Conservation (phyloP, 2,329 filamentous ascomycete genomes). For the Alternaria infectoria region DNA sequence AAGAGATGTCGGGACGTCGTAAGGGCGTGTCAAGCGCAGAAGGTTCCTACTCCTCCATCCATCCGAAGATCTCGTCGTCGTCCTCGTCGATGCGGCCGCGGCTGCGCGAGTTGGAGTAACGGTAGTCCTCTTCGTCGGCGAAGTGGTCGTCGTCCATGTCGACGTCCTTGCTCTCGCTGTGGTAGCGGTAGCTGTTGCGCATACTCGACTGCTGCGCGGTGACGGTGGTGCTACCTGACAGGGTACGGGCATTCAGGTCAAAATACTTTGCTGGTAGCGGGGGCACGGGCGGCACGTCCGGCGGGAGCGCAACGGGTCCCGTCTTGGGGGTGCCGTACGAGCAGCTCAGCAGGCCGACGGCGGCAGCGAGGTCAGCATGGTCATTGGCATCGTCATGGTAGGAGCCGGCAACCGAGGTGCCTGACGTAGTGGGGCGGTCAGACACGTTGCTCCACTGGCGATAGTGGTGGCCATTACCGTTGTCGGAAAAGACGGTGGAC, state of each 20-base stretch:
- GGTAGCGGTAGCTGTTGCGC: conserved; percentile 66
- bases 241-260: conserved; percentile 58
- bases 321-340: conserved; percentile 83
- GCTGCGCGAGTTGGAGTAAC: conserved; percentile 45
- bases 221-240: conserved; percentile 63
- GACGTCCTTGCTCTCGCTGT: conserved; percentile 54
- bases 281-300: conserved; percentile 85
- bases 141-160: conserved; percentile 65
- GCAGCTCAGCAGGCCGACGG: conserved; percentile 87
- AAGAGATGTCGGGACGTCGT: conserved; percentile 16
- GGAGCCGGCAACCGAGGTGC: conserved; percentile 64
- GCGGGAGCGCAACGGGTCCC: conserved; percentile 66
- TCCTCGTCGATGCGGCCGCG: conserved; percentile 79
- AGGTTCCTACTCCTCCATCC: conserved; percentile 76
- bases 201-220: conserved; percentile 65
- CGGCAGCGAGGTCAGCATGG: conserved; percentile 85
- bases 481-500: conserved; percentile 67
- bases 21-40: conserved; percentile 1
- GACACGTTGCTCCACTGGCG: conserved; percentile 72
- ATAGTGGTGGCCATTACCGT: conserved; percentile 64
- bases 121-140: conserved; percentile 71
- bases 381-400: conserved; percentile 70
- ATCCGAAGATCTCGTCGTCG: conserved; percentile 93
- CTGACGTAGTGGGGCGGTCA: conserved; percentile 79
- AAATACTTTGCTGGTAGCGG: conserved; percentile 83